A percentile compares a stretch with the other conserved stretches of the same genome.
phyloP scores from a whole-genome alignment of 768 basidiomycete species.

The Tricholoma furcatifolium region DNA sequence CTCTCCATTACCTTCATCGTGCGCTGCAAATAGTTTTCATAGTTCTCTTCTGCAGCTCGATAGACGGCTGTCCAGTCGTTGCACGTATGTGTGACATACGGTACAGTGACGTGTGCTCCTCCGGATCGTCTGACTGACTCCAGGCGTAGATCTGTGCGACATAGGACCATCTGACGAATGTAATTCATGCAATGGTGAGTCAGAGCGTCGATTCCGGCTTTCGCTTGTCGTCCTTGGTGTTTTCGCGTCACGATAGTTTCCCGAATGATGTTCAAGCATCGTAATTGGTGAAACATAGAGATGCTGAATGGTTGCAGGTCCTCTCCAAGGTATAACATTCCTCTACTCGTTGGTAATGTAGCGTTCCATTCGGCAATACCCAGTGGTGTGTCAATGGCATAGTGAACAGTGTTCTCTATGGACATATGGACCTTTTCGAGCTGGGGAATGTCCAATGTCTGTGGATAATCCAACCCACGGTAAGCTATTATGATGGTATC shows the following conservation, averaged over 20 bases:
- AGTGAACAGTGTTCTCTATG: background rate
- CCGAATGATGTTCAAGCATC: conserved; percentile 33
- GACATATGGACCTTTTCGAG: background rate
- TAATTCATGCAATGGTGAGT: conserved; percentile 25
- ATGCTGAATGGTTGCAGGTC: conserved; percentile 24
- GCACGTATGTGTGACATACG: conserved; percentile 19
- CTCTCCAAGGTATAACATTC: background rate
- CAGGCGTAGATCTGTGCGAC: conserved; percentile 16
- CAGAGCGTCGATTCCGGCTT: background rate
- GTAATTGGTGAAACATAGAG: conserved; percentile 36
- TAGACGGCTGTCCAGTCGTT: conserved; percentile 35
- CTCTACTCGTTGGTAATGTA: background rate
- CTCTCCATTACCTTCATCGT: background rate
- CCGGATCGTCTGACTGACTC: conserved; percentile 16
- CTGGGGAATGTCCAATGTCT: background rate
- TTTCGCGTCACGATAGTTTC: background rate
- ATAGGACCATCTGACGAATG: conserved; percentile 18
- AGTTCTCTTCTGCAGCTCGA: conserved; percentile 25
- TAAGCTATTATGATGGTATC: background rate
- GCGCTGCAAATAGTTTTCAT: conserved; percentile 14
- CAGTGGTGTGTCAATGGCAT: background rate
- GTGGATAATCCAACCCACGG: background rate
- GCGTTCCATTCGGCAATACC: background rate
- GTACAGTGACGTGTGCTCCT: conserved; percentile 8
- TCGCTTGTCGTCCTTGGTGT: background rate